These are phyloP conservation scores for Primulina huaijiensis DNA, from an alignment of 257 asterid genomes.

Conservation along the genomic window DNA sequence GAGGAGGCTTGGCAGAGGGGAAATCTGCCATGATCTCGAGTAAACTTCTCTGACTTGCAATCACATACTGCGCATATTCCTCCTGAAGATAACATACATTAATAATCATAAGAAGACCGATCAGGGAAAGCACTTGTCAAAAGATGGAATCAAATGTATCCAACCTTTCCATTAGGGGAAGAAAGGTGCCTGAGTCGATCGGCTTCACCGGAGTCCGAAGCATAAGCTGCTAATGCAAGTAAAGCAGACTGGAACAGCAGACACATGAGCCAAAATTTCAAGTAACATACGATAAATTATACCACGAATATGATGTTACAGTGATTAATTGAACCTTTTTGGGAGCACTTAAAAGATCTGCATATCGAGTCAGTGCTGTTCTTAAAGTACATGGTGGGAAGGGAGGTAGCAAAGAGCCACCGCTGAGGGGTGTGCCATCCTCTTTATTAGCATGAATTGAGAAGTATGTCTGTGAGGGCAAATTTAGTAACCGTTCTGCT, in stretches of 20 bases:
- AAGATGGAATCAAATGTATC: constrained; percentile 13
- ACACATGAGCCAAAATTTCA: constrained; percentile 19
- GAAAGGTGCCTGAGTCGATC: constrained; percentile 79
- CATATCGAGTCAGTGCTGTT: constrained; percentile 79
- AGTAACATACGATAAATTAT: neutral
- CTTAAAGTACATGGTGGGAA: constrained; percentile 93
- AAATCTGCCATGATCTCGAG: constrained; percentile 93
- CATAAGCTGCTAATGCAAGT: constrained; percentile 72
- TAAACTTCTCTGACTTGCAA: constrained; percentile 79
- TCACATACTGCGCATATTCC: constrained; percentile 79
- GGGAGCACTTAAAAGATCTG: constrained; percentile 87
- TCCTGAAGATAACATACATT: constrained; percentile 48
- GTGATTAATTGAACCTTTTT: constrained; percentile 56
- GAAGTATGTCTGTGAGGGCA: constrained; percentile 78
- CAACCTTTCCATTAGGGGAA: constrained; percentile 97
- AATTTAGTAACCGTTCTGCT: constrained; percentile 70
- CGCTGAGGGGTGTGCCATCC: constrained; percentile 71
- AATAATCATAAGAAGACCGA: constrained; percentile 20
- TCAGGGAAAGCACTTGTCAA: neutral
- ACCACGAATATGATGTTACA: neutral
- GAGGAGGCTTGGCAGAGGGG: constrained; percentile 86
- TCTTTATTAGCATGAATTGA: constrained; percentile 77
- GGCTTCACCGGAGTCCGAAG: constrained; percentile 81
- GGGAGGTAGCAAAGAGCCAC: constrained; percentile 70
- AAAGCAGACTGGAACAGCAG: constrained; percentile 61